phyloP scores from a whole-genome alignment of 1,284 basidiomycete species.

The Cutaneotrichosporon cyanovorans region DNA sequence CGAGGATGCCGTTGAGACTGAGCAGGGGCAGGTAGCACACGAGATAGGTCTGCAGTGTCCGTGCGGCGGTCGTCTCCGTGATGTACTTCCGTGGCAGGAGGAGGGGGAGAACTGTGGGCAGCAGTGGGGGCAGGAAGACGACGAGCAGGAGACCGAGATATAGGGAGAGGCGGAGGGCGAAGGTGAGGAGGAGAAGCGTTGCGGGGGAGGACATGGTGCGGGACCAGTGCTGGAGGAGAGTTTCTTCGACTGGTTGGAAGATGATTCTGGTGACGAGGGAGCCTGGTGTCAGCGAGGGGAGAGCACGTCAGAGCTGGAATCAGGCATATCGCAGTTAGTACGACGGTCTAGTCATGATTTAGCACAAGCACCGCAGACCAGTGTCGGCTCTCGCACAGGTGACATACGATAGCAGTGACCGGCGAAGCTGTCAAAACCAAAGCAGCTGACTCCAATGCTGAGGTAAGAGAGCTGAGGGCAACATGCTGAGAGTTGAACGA shows the following conservation, averaged over 20 bases:
- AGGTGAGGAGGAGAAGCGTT: constrained; percentile 39
- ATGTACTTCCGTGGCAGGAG: constrained; percentile 66
- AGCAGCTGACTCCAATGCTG: no score
- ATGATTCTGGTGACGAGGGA: constrained; percentile 82
- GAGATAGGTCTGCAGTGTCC: constrained; percentile 64
- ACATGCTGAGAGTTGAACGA: no score
- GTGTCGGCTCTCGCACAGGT: background rate
- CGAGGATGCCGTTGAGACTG: constrained; percentile 77
- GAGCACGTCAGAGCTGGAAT: no score
- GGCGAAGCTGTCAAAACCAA: no score
- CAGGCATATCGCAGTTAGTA: no score
- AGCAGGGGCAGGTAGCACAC: constrained; percentile 78
- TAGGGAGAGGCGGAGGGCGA: constrained; percentile 61
- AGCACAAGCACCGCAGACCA: background rate
- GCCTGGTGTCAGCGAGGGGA: constrained; percentile 56
- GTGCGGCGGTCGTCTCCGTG: constrained; percentile 60
- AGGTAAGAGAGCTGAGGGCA: no score
- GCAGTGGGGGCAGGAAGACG: constrained; percentile 65
- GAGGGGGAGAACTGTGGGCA: constrained; percentile 60
- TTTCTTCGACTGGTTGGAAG: constrained; percentile 90
- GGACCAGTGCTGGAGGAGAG: constrained; percentile 77
- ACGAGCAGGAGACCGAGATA: constrained; percentile 64
- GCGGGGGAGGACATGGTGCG: constrained; percentile 41
- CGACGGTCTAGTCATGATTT: no score
- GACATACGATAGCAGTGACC: no score